Evolutionary conservation across 139 green algal species (phyloP), one percentile per base, ranked within the genome.

Genomic region (Chlamydomonas asymmetrica): DNA sequence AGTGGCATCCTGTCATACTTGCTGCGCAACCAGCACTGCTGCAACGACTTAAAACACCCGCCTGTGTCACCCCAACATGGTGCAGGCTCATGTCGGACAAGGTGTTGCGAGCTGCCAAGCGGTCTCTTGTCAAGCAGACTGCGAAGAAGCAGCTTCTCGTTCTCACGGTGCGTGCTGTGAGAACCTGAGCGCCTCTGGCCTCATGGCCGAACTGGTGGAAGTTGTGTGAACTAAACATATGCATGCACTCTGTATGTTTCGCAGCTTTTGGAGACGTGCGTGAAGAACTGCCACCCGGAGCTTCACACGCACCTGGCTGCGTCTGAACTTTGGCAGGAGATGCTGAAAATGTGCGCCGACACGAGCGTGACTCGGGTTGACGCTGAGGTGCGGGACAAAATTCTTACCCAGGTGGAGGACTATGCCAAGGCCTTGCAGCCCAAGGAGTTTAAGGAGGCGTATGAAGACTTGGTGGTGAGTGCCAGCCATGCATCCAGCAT

Each of bases 401-500:
- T 85, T 22, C 81, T 92, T 18, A 45, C 38, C 1, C 77, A 89
- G 76, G 48, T 89, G 9, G 88, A 91, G 81, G 88, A 92, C 68
- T 89, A 79, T 61, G 84, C 62, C 2, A 61, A 65, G 4, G 68
- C 74, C 2, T 74, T 91, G 72, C 10, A 40, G 52, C 73, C 66
- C 2, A 40, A 50, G 48, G 70, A 63, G 4, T 90, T 84, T 63
- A 59, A 69, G 39, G 77, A 82, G 3, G 70, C 77, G 4, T 86
- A 88, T 16, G 75, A 87, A 57, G 45, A 7, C 40, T 41, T 83
- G 32, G 31, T 83, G 77, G 71, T 79, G 50, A 4, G 63, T 49
- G 10, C 4, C 35, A 35, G 63, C 35, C 39, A 56, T 31, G 27
- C 40, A 18, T n/a, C 49, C 16, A 57, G 49, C 49, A 57, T 18